Evolutionary conservation across 2,329 filamentous ascomycete genomes (phyloP), one percentile per base, ranked within the genome.

Genomic region (Huntiella abstrusa): DNA sequence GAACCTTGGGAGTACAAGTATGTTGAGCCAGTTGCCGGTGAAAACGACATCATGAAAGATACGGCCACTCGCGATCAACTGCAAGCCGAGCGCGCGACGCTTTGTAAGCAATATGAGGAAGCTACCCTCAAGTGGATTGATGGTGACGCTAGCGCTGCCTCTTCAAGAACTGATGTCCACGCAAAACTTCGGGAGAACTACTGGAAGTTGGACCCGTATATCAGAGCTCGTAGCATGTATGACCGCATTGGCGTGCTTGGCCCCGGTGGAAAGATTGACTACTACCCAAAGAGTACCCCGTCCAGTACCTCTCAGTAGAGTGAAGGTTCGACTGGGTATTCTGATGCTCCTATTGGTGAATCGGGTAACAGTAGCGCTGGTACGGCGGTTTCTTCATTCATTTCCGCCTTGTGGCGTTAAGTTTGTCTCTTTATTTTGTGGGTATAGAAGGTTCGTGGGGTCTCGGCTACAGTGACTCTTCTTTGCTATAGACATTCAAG

Each of bases 1-100:
- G 86, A 95, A 54, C 69, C 86, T 52, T 96, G 82, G 77, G 67
- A 73, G 42, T 96, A 94, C 62, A 64, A 72, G 52, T 98, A 92
- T 57, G 62, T 78, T 17, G 87, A 96, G 61, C 83, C 87, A 0
- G 56, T 70, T 1, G 58, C 70, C 0, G 80, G 75, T 28, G 91
- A 98, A 62, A 91, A 96, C 59, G 73, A 73, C 44, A 62, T 61
- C 49, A 81, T 93, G 74, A 73, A 80, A 54, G 73, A 83, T 52
- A 65, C 66, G 0, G 69, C 61, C 11, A 76, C 77, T 0, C 69
- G 73, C 44, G 75, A 83, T 43, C 67, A 65, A 46, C 62, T 95
- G 3, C 61, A 83, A 16, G 64, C 64, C 4, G 74, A 76, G 54
- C 69, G 87, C 43, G 70, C 73, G 47, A 62, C 65, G 13, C 63